Evolutionary conservation across 2,329 filamentous ascomycete species (phyloP).

Genomic region (Cadophora gregata): DNA sequence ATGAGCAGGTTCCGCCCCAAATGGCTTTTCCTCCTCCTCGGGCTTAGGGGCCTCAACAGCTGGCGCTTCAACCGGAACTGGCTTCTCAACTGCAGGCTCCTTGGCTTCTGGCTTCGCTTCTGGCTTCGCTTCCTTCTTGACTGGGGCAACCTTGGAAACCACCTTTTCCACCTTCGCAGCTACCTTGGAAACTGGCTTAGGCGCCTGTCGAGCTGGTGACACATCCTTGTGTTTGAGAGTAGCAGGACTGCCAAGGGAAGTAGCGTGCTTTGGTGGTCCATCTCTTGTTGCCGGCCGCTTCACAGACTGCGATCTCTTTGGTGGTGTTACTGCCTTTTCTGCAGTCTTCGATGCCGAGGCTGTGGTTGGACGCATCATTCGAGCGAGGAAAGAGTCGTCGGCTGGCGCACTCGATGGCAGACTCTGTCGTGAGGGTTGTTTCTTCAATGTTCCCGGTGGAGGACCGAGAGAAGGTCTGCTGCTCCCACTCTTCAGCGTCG

Average conservation of each 20-base stretch:
- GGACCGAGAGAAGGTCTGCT: slow-evolving; percentile 55
- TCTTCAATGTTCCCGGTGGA: slow-evolving; percentile 52
- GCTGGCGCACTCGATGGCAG: slow-evolving; percentile 59
- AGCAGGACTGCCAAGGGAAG: slow-evolving; percentile 28
- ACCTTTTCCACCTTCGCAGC: slow-evolving; percentile 22
- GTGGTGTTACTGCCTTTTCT: slow-evolving; percentile 62
- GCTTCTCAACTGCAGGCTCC: slow-evolving; percentile 12
- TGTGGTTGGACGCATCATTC: slow-evolving; percentile 81
- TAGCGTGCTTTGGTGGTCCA: slow-evolving; percentile 31
- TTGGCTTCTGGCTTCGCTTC: slow-evolving; percentile 10
- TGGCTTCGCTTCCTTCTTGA: slow-evolving; percentile 13
- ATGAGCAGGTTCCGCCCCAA: slow-evolving; percentile 29
- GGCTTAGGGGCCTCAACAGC: slow-evolving; percentile 26
- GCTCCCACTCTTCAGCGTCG: slow-evolving; percentile 35
- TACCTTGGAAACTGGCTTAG: slow-evolving; percentile 25
- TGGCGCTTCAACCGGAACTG: slow-evolving; percentile 16
- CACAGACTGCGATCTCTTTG: slow-evolving; percentile 39
- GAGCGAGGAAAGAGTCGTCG: slow-evolving; percentile 76
- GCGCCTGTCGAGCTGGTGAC: slow-evolving; percentile 22
- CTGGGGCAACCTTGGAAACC: slow-evolving; percentile 11
- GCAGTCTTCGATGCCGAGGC: slow-evolving; percentile 70
- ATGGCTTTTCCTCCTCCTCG: slow-evolving; percentile 21
- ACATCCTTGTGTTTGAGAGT: slow-evolving; percentile 27
- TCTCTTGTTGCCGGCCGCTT: slow-evolving; percentile 40
- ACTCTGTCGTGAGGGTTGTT: slow-evolving; percentile 59